Base-by-base conservation (phyloP, 192 early-diverging fungal species). In the Powellomyces hirtus region DNA sequence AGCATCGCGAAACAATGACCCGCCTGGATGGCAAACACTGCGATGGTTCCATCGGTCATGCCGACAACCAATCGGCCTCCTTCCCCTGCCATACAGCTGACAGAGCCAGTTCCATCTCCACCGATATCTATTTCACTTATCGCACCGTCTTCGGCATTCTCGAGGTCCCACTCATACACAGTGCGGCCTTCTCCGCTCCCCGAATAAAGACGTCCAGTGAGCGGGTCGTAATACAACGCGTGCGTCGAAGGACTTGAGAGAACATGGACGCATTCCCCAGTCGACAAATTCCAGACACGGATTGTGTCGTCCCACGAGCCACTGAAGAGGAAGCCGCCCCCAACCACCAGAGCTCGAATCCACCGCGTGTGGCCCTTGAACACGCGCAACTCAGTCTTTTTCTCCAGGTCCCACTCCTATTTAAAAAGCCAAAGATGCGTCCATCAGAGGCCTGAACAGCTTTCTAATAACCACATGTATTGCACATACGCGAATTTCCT, bases 261-360 rank as follows among this genome's bases (percentile, higher is more conserved):
- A 18, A 49, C 44, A 37, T 56, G 53, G 8, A 20, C 14, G 40
- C 49, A 52, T 37, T 45, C 60, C 1, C 62, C 70, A 22, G 77
- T 50, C 11, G 42, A 57, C 0, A 71, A 37, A 51, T 52, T 31
- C 73, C 73, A 79, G 16, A 66, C 42, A 11, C 71, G 56, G 4
- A 77, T 62, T 10, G 71, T 70, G 20, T 70, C 66, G 42, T 77
- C 75, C 75, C 71, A 69, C 16, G 71, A 62, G 18, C 51, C 71
- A 33, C 69, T 68, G 34, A 75, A 70, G 3, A 79, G 35, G 5
- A 30, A 38, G 26, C 40, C 35, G 40, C n/a, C 46, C 27, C 74
- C 73, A 2, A 59, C 38, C 2, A 37, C 35, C n/a, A 75, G 20
- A 14, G 72, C 58, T 6, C 50, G 50, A 14, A 78, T 64, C 51